Evolutionary conservation across 2,329 filamentous ascomycete genomes (phyloP), one percentile per base, ranked within the genome.

Genomic region (Xylariaceae sp.): DNA sequence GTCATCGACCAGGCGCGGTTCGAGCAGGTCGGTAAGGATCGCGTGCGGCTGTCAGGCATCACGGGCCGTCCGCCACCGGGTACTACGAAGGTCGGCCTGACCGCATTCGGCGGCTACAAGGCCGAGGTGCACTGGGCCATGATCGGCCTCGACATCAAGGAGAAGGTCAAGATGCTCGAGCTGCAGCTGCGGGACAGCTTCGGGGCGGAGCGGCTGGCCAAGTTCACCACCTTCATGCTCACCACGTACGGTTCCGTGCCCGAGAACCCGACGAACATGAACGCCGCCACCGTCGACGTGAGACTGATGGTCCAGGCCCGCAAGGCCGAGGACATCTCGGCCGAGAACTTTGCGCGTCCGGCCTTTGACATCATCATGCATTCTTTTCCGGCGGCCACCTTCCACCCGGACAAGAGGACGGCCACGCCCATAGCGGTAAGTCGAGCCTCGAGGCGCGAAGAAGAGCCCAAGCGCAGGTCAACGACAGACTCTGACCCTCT

Each of bases 61-160:
- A 53, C 38, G 25, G 60, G 58, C 12, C 44, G 37, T 2, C 46
- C 56, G 2, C 59, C 59, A 9, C 59, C 60, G 1, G 47, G 56
- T 15, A 61, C 59, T 6, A 62, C 59, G 4, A 63, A 63, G 61
- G 24, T 26, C n/a, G 24, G 24, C 6, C 15, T 26, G 24, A 26
- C 24, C 5, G 24, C 61, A 34, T 44, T 50, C 7, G 60, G 57
- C 12, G 60, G 60, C 0, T 63, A 55, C 31, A 55, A 63, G 38
- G 47, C 50, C 2, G 49, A 64, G 35, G 18, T 63, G 5, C 38
- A 62, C 2, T 23, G 57, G n/a, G 61, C 62, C 33, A 56, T 59
- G 5, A 56, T 58, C 0, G 61, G 59, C 3, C 67, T 67, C 38
- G 62, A 43, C 1, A 65, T 63, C 1, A 35, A 46, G 2, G 46